Percentiles rank a stretch among this genome's conserved stretches.
Conservation (phyloP, 208 protist genomes). For the Zelonia costaricensis region DNA sequence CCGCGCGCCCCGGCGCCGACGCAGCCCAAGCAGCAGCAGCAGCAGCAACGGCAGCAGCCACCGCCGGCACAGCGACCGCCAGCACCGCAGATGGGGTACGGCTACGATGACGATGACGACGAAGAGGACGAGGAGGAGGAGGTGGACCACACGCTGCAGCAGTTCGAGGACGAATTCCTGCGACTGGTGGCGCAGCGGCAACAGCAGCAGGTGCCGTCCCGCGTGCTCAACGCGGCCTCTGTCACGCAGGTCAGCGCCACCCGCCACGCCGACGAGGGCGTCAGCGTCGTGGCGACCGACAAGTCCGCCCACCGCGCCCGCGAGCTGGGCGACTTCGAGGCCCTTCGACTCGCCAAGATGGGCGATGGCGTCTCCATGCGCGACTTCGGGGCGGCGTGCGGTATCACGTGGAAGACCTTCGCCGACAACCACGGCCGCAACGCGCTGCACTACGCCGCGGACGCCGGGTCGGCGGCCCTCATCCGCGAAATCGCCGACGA, state of each 20-base stretch:
- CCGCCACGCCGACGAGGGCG: conserved; percentile 30
- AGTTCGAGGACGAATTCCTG: conserved; percentile 34
- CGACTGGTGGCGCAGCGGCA: conserved; percentile 17
- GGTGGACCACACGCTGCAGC: conserved; percentile 17
- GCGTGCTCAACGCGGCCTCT: conserved; percentile 28
- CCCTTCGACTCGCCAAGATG: conserved; percentile 84
- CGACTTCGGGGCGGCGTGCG: conserved; percentile 41
- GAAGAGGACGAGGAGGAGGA: conserved; percentile 32
- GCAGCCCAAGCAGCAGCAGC: background rate
- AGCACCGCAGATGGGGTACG: conserved; percentile 21
- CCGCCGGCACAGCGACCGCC: background rate
- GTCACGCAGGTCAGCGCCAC: conserved; percentile 33
- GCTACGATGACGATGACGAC: conserved; percentile 27
- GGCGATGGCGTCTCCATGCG: conserved; percentile 65
- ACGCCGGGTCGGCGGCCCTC: conserved; percentile 54
- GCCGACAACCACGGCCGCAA: conserved; percentile 79
- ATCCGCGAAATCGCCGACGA: conserved; percentile 46
- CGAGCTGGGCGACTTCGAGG: conserved; percentile 80
- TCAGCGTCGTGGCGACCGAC: conserved; percentile 46
- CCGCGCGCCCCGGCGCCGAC: background rate
- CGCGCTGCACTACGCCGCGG: conserved; percentile 82
- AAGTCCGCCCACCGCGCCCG: conserved; percentile 19
- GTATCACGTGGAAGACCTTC: conserved; percentile 43
- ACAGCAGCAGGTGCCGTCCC: conserved; percentile 7
- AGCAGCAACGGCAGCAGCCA: background rate